Conservation (phyloP, 139 green algal species). For the Marvania coccoides region DNA sequence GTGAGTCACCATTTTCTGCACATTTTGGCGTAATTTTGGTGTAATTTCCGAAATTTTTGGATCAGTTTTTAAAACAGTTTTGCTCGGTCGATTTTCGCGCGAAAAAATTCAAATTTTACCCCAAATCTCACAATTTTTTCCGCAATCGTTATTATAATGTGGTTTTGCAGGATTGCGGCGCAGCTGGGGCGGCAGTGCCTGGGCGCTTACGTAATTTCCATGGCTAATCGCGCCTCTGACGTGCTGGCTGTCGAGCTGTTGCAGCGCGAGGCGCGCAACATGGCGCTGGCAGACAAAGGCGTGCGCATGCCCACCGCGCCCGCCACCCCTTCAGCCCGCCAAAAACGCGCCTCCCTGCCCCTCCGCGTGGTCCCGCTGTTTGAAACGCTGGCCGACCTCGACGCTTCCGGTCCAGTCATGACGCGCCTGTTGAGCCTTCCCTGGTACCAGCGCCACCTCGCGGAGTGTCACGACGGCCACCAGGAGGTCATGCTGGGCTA, state of each 20-base stretch:
- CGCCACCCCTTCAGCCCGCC: background rate
- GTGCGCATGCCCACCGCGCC: background rate
- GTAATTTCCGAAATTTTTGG: too few relatives aligned
- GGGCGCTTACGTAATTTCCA: slow-evolving; percentile 92
- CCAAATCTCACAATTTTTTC: background rate
- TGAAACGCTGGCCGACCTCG: slow-evolving; percentile 87
- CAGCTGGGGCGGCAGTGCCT: slow-evolving; percentile 48
- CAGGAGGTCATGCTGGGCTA: slow-evolving; percentile 96
- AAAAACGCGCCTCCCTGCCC: background rate
- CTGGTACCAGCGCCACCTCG: slow-evolving; percentile 68
- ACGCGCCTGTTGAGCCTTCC: slow-evolving; percentile 28
- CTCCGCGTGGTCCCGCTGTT: slow-evolving; percentile 93
- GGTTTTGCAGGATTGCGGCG: slow-evolving; percentile 48
- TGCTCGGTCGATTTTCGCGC: too few relatives aligned
- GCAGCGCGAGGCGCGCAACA: slow-evolving; percentile 68
- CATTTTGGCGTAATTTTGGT: background rate
- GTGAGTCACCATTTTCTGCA: too few relatives aligned
- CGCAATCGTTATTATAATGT: background rate
- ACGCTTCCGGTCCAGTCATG: slow-evolving; percentile 43
- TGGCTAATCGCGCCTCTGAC: slow-evolving; percentile 79
- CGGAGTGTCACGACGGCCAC: slow-evolving; percentile 32
- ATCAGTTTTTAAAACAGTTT: too few relatives aligned
- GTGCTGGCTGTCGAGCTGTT: slow-evolving; percentile 93
- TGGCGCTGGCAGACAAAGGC: slow-evolving; percentile 6
- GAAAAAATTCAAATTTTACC: too few relatives aligned